Conservation (phyloP, 129 eudicot species). For the Tanacetum coccineum region DNA sequence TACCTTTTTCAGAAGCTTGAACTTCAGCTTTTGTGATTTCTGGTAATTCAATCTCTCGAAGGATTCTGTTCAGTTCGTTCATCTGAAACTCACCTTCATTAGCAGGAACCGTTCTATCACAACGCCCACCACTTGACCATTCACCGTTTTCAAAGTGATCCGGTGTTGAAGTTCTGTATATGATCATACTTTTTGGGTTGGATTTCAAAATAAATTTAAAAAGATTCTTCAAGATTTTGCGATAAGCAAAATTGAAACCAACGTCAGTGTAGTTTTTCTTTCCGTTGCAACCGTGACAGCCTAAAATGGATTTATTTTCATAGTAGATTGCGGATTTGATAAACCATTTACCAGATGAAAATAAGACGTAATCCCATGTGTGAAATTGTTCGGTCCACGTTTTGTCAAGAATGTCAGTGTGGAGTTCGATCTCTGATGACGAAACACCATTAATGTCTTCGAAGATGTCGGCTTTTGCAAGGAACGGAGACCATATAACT, state of each 20-base stretch:
- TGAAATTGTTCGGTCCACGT: constrained; percentile 58
- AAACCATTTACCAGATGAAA: constrained; percentile 90
- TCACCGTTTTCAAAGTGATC: constrained; percentile 88
- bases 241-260: constrained; percentile 63
- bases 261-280: constrained; percentile 56
- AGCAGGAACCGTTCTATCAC: constrained; percentile 61
- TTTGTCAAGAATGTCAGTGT: constrained; percentile 66
- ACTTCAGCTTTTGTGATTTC: constrained; percentile 54
- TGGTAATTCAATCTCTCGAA: constrained; percentile 64
- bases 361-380: constrained; percentile 61
- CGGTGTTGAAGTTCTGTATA: constrained; percentile 75
- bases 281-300: constrained; percentile 74
- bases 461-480: constrained; percentile 66
- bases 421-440: constrained; percentile 59
- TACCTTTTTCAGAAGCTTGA: constrained; percentile 49
- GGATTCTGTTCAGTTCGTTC: constrained; percentile 43
- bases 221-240: constrained; percentile 46
- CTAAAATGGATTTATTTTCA: constrained; percentile 48
- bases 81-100: constrained; percentile 67
- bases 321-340: constrained; percentile 71
- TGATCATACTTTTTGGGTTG: constrained; percentile 47
- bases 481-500: constrained; percentile 83
- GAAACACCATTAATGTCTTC: constrained; percentile 84
- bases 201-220: constrained; percentile 51
- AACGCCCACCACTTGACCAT: constrained; percentile 82